These are phyloP conservation scores for Lippia alba DNA, from an alignment of 305 asterid species.

Conservation along the genomic window DNA sequence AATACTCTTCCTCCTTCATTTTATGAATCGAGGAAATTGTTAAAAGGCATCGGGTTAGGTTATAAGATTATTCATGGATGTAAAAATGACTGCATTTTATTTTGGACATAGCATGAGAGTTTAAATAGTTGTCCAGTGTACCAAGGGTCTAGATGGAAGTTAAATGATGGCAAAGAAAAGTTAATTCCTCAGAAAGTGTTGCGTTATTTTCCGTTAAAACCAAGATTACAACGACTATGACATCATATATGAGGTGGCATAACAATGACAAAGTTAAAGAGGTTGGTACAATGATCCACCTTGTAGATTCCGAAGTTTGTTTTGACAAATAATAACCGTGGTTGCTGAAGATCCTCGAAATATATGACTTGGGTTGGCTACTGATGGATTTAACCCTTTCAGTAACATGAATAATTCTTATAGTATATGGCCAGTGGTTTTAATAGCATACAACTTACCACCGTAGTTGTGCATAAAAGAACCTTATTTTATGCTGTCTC, in stretches of 20 bases:
- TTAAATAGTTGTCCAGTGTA: not conserved
- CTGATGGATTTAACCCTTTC: not conserved
- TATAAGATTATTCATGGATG: slow-evolving; percentile 17
- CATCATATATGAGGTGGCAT: slow-evolving; percentile 1
- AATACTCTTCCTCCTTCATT: not conserved
- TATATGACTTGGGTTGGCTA: slow-evolving; percentile 5
- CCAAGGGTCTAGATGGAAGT: slow-evolving; percentile 10
- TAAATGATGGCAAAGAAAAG: slow-evolving; percentile 1
- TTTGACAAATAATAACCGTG: slow-evolving; percentile 2
- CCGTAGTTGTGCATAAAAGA: slow-evolving; percentile 6
- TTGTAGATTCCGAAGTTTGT: not conserved
- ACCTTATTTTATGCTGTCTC: slow-evolving; percentile 4
- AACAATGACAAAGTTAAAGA: not conserved
- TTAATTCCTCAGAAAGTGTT: not conserved
- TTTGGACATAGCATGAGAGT: not conserved
- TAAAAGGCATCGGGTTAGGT: not conserved
- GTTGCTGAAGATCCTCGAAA: slow-evolving; percentile 22
- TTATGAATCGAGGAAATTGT: not conserved
- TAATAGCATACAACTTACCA: not conserved
- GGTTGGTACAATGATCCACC: not conserved
- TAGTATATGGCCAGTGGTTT: not conserved
- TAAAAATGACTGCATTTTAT: slow-evolving; percentile 6
- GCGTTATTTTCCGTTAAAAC: not conserved
- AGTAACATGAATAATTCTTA: not conserved
- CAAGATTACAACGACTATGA: not conserved